These are phyloP conservation scores for Cardamine chenopodiifolia DNA, from an alignment of 345 rosid species.

Conservation along the genomic window DNA sequence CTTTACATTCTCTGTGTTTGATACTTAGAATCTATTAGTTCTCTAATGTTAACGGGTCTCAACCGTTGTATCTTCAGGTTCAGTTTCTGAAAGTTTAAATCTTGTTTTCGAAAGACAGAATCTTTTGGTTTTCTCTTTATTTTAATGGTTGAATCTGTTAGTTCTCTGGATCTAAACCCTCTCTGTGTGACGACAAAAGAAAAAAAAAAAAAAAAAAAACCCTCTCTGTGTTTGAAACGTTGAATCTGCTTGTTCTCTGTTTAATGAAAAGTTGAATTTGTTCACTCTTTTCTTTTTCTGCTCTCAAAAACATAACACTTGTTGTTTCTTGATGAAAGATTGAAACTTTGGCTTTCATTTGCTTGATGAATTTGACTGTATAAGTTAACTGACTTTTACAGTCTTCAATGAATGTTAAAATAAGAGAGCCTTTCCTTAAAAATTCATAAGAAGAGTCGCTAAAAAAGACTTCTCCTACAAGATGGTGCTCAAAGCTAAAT, in stretches of 20 bases:
- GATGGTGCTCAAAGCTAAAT: conserved; percentile 30
- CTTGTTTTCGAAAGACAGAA: background rate
- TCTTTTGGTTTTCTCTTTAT: background rate
- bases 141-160: background rate
- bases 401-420: background rate
- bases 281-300: background rate
- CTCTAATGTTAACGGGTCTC: background rate
- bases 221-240: background rate
- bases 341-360: background rate
- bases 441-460: background rate
- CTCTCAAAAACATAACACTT: background rate
- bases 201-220: too few relatives aligned
- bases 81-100: background rate
- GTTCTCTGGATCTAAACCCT: background rate
- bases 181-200: too few relatives aligned
- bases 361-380: background rate
- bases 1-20: background rate
- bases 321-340: conserved; percentile 3
- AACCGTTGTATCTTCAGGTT: background rate
- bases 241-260: background rate
- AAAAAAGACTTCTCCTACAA: conserved; percentile 21
- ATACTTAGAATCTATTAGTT: background rate
- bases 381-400: background rate
- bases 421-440: conserved; percentile 34
- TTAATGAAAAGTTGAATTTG: conserved; percentile 8